Evolutionary conservation across 2,329 filamentous ascomycete genomes (phyloP).

Genomic region (Trichoderma brevicompactum): DNA sequence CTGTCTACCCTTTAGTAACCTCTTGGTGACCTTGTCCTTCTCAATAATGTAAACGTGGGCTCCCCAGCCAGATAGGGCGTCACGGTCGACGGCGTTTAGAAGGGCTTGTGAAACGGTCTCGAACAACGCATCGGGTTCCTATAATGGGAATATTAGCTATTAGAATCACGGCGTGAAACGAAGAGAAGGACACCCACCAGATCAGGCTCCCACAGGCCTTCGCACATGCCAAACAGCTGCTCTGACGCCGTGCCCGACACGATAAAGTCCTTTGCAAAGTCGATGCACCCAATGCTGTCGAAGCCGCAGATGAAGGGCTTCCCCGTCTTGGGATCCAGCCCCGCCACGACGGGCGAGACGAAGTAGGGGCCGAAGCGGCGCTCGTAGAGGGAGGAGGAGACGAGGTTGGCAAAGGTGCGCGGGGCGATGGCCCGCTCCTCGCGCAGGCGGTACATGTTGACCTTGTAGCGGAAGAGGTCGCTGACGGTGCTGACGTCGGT

Average conservation of each 20-base stretch:
- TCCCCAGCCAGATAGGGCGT: slow-evolving; percentile 96
- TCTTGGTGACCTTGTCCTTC: slow-evolving; percentile 99
- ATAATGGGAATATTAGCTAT: background rate
- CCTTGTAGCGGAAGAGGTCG: slow-evolving; percentile 99
- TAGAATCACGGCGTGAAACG: background rate
- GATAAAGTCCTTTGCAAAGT: slow-evolving; percentile 99
- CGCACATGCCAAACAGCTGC: slow-evolving; percentile 98
- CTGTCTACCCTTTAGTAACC: slow-evolving; percentile 73
- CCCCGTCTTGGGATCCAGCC: slow-evolving; percentile 90
- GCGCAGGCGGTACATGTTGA: slow-evolving; percentile 99
- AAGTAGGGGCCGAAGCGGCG: slow-evolving; percentile 95
- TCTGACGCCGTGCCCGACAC: slow-evolving; percentile 95
- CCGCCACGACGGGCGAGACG: slow-evolving; percentile 90
- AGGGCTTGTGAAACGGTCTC: slow-evolving; percentile 97
- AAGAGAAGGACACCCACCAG: slow-evolving; percentile 62
- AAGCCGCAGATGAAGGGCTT: slow-evolving; percentile 99
- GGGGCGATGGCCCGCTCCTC: slow-evolving; percentile 97
- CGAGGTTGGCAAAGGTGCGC: slow-evolving; percentile 93
- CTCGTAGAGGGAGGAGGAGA: slow-evolving; percentile 91
- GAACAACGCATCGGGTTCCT: slow-evolving; percentile 93
- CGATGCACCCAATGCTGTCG: slow-evolving; percentile 98
- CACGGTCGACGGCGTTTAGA: slow-evolving; percentile 93
- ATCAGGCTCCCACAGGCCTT: slow-evolving; percentile 97
- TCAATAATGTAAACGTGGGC: slow-evolving; percentile 99
- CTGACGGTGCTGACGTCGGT: slow-evolving; percentile 94